These are phyloP conservation scores for Clavaria fumosa DNA, from an alignment of 768 basidiomycete genomes.

Conservation along the genomic window DNA sequence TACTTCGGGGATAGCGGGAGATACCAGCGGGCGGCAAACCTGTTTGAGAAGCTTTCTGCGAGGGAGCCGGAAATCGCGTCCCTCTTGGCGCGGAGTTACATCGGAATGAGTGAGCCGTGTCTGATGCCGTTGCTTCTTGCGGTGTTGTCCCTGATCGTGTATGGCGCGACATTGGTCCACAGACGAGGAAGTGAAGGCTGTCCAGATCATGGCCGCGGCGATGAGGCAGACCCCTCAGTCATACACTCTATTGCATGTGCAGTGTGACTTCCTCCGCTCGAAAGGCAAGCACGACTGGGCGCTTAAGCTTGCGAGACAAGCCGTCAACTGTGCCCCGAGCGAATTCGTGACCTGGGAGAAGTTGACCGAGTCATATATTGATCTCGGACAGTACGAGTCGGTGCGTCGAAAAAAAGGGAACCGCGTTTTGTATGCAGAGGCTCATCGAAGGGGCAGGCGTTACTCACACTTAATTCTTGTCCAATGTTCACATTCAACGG, in stretches of 20 bases:
- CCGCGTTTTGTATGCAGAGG: no score
- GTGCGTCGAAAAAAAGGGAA: conserved; percentile 26
- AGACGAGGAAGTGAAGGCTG: conserved; percentile 98
- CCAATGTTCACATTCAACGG: conserved; percentile 99
- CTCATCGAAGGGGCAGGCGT: no score
- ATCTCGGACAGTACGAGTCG: conserved; percentile 74
- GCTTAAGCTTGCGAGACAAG: conserved; percentile 78
- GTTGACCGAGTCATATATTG: conserved; percentile 88
- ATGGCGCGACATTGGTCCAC: conserved; percentile 2
- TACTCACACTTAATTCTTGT: conserved; percentile 94
- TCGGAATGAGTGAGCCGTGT: conserved; percentile 82
- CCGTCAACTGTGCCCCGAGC: conserved; percentile 95
- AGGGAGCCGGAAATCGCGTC: conserved; percentile 83
- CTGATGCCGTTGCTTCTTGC: neutral
- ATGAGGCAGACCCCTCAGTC: conserved; percentile 80
- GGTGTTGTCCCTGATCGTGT: neutral
- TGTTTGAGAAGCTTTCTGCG: conserved; percentile 83
- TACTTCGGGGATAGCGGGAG: conserved; percentile 91
- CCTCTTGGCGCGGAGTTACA: conserved; percentile 75
- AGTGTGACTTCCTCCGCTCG: conserved; percentile 83
- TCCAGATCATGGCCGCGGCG: conserved; percentile 80
- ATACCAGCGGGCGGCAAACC: conserved; percentile 74
- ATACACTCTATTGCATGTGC: conserved; percentile 85
- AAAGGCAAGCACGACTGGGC: conserved; percentile 85
- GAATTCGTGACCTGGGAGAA: conserved; percentile 99